Evolutionary conservation across 768 basidiomycete genomes (phyloP), one percentile per base, ranked within the genome.

Genomic region (Leccinum barrowsii): DNA sequence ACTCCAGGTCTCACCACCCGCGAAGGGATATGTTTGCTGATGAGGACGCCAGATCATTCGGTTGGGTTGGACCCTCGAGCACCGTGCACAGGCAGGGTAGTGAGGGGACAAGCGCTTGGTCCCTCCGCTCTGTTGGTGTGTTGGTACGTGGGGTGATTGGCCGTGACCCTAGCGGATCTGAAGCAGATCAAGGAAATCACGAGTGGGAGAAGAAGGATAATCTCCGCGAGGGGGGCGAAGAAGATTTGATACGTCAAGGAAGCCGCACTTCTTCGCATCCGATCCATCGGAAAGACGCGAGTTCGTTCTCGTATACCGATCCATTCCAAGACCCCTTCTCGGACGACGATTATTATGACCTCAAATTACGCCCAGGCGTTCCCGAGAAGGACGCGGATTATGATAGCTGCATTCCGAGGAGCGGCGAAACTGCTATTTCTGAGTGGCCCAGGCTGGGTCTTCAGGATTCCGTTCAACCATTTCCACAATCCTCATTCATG

Each of bases 1-100:
- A 52, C 11, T 56, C 54, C 15, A 37, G 6, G 8, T n/a, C 54
- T 17, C 55, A 5, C 28, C 65, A 55, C 8, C 72, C 70, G 55
- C 78, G 89, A 30, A 78, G 80, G 30, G 88, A 92, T 67, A 90
- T 92, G 82, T 80, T 91, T 34, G 87, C 84, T 4, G 89, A 92
- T 55, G 90, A 91, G 70, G 90, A 91, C 64, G 76, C 79, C 2
- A 76, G 78, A 8, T 79, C 83, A 15, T 83, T 87, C 44, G 64
- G 64, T 12, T 49, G 56, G 60, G 55, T 40, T 40, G 59, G 61
- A 34, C 47, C 57, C 42, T 56, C 62, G 71, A 61, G 19, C 10
- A 28, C 49, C n/a, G 17, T 61, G 59, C 56, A 70, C 19, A 73
- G 76, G 30, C 78, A 80, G 56, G 76, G 73, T 8, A 77, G 76